These are phyloP conservation scores for Populus hybrid DNA, from an alignment of 441 rosid genomes.

Conservation along the genomic window DNA sequence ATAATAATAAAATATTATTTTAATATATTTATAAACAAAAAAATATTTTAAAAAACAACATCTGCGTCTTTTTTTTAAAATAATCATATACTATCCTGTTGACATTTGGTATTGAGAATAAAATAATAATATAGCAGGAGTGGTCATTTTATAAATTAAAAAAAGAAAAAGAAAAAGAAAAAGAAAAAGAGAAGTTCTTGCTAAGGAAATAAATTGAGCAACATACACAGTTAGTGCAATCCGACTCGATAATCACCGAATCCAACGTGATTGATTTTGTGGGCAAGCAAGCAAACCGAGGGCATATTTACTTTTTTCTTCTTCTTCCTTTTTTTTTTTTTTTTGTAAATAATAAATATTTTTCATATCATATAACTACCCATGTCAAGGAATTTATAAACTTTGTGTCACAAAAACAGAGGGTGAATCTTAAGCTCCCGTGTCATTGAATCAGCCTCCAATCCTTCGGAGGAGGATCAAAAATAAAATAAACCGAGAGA, in stretches of 20 bases:
- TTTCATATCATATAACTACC: neutral
- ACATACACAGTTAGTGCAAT: slow-evolving; percentile 23
- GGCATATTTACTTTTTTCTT: slow-evolving; percentile 1
- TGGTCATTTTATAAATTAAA: too few species aligned
- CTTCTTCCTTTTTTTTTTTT: neutral
- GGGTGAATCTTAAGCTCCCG: slow-evolving; percentile 19
- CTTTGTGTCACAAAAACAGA: neutral
- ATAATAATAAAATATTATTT: too few species aligned
- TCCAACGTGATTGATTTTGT: slow-evolving; percentile 24
- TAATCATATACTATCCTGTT: too few species aligned
- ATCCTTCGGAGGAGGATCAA: neutral
- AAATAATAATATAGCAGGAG: too few species aligned
- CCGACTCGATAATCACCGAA: slow-evolving; percentile 20
- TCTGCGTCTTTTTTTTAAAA: too few species aligned
- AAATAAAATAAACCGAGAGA: neutral
- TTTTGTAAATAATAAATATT: neutral
- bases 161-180: too few species aligned
- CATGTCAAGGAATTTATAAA: neutral
- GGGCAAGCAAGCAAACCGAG: slow-evolving; percentile 9
- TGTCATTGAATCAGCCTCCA: slow-evolving; percentile 35
- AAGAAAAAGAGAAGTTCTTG: neutral
- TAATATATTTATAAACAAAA: too few species aligned
- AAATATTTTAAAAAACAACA: too few species aligned
- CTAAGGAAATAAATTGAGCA: neutral
- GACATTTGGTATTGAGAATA: too few species aligned